These are phyloP conservation scores for Mycena venus DNA, from an alignment of 768 basidiomycete species.

Conservation along the genomic window DNA sequence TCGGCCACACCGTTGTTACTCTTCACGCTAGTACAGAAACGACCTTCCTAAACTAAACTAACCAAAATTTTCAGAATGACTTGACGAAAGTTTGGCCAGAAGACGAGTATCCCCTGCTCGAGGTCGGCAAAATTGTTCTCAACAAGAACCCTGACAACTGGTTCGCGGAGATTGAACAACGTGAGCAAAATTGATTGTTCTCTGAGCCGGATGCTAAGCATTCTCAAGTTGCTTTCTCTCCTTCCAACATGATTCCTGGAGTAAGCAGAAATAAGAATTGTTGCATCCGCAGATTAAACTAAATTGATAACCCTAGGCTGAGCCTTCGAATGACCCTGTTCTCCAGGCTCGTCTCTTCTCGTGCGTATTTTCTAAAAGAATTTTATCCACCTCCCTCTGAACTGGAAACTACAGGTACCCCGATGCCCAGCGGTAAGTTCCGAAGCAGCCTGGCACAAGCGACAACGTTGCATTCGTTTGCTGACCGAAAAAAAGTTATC, in stretches of 20 bases:
- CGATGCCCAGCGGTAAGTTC: slow-evolving; percentile 24
- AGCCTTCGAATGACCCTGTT: slow-evolving; percentile 35
- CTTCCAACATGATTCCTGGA: slow-evolving; percentile 30
- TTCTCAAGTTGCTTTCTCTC: slow-evolving; percentile 24
- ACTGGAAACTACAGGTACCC: slow-evolving; percentile 4
- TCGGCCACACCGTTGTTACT: too few relatives aligned
- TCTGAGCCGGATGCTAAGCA: background rate
- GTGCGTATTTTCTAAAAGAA: background rate
- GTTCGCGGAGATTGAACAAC: slow-evolving; percentile 35
- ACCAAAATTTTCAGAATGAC: slow-evolving; percentile 16
- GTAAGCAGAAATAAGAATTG: background rate
- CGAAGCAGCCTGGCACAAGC: too few relatives aligned
- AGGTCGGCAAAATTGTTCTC: slow-evolving; percentile 30
- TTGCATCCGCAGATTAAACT: background rate
- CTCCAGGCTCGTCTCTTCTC: slow-evolving; percentile 32
- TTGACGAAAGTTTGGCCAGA: slow-evolving; percentile 33
- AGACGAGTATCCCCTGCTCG: slow-evolving; percentile 27
- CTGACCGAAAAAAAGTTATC: too few relatives aligned
- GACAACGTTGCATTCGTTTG: too few relatives aligned
- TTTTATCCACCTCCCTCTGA: background rate
- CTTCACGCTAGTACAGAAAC: too few relatives aligned
- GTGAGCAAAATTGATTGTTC: background rate
- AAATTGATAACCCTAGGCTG: slow-evolving; percentile 10
- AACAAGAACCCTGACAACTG: slow-evolving; percentile 34
- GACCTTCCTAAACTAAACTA: background rate